Conservation (phyloP, 805 yeast genomes). For the Candida maltosa region DNA sequence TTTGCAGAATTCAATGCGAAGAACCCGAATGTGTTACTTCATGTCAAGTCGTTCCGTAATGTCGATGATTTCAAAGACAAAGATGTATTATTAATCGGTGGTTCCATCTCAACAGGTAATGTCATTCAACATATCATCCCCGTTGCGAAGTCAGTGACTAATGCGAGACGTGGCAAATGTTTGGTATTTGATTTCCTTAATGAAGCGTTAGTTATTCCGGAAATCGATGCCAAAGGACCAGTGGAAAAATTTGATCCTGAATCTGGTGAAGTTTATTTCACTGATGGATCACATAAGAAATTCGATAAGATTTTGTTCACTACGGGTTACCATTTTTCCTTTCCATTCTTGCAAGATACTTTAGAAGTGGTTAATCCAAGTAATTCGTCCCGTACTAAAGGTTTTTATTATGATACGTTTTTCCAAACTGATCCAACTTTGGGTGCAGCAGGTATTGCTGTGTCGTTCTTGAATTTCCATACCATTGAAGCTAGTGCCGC, state of each 20-base stretch:
- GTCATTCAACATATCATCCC: conserved; percentile 39
- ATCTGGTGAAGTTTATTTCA: conserved; percentile 21
- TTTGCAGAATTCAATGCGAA: conserved; percentile 42
- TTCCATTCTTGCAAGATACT: conserved; percentile 35
- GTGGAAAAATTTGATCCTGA: conserved; percentile 18
- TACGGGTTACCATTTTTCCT: conserved; percentile 50
- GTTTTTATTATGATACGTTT: conserved; percentile 37
- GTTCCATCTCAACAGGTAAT: conserved; percentile 40
- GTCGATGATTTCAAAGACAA: conserved; percentile 41
- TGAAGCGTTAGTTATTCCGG: conserved; percentile 33
- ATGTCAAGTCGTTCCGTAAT: conserved; percentile 54
- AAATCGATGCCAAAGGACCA: conserved; percentile 26
- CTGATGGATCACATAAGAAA: conserved; percentile 21
- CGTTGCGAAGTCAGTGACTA: conserved; percentile 21
- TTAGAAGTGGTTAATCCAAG: conserved; percentile 20
- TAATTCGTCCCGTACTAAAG: conserved; percentile 30
- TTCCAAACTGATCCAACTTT: conserved; percentile 41
- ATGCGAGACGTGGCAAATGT: conserved; percentile 26
- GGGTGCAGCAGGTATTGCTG: conserved; percentile 37
- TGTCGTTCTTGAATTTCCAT: conserved; percentile 45
- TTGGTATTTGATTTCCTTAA: conserved; percentile 32
- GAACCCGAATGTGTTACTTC: conserved; percentile 48
- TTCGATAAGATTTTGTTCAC: conserved; percentile 44
- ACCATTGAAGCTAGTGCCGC: conserved; percentile 50
- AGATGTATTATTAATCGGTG: conserved; percentile 43